Base-by-base conservation (phyloP, 768 basidiomycete genomes). In the Fomitopsis serialis region DNA sequence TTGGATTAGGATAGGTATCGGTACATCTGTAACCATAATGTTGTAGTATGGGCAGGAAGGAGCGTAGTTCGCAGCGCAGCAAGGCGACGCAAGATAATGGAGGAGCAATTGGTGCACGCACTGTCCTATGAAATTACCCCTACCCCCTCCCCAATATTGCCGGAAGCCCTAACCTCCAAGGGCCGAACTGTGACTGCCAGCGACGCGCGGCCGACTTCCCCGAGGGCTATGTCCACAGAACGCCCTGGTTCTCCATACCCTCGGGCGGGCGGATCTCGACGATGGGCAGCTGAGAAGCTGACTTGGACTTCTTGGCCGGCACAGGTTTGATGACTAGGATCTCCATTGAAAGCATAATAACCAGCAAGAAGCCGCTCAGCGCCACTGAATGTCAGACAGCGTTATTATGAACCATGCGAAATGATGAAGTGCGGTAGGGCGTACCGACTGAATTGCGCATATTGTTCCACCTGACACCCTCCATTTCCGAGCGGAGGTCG, bases 381-480 rank as follows among this genome's bases (percentile, higher is more conserved):
- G 85, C 79, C 32, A 78, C 88, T 40, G n/a, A 19, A 7, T 19
- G 19, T 4, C 37, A 40, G 37, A 49, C 12, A 34, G 12, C 23
- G 11, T 40, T 19, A 7, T 40, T 40, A 17, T 8, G 37, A 35
- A 21, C 11, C 15, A 19, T 10, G 40, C 15, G 24, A 32, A 34
- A 29, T 34, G 19, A 15, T 25, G 24, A 7, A n/a, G 10, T 6
- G 22, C 22, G 4, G 22, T 9, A 24, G 11, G 11, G 79, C 82
- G 67, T 60, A 88, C 89, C 72, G 50, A 93, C 89, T 51, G 88
- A 84, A 54, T 83, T 82, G 48, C 89, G 82, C 83, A 92, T 90
- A 56, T 90, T 93, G 60, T 90, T 81, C 91, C 92, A 93, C 63
- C 85, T 89, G 29, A 87, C 84, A 61, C 91, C 89, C 66, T 93